These are phyloP conservation scores for Paramyrothecium roridum DNA, from an alignment of 2,329 filamentous ascomycete species.

Conservation along the genomic window DNA sequence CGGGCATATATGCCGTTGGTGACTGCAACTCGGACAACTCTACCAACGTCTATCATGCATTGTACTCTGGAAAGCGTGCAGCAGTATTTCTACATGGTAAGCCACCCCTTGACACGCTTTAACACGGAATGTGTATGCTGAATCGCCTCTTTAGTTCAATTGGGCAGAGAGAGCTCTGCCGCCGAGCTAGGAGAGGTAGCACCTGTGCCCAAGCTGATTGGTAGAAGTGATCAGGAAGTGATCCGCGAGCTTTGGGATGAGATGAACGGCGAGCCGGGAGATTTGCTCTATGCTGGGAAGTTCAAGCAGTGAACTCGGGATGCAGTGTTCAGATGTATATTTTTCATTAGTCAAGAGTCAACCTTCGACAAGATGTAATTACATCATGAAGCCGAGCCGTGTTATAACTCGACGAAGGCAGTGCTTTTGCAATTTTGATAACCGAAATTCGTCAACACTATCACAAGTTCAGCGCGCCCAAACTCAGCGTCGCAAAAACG, in stretches of 20 bases:
- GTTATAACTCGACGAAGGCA: too few relatives aligned
- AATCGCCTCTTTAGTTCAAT: slow-evolving; percentile 26
- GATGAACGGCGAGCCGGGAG: slow-evolving; percentile 38
- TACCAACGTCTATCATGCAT: slow-evolving; percentile 59
- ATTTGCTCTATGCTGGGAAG: slow-evolving; percentile 43
- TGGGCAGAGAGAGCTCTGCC: slow-evolving; percentile 36
- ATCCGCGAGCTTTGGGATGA: slow-evolving; percentile 40
- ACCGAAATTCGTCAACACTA: too few relatives aligned
- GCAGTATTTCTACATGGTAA: slow-evolving; percentile 56
- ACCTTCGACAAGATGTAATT: too few relatives aligned
- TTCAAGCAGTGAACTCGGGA: slow-evolving; percentile 24
- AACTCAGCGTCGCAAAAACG: too few relatives aligned
- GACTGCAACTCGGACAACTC: slow-evolving; percentile 58
- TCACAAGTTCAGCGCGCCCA: too few relatives aligned
- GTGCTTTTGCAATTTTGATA: not conserved
- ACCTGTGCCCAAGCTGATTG: slow-evolving; percentile 7
- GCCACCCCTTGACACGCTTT: slow-evolving; percentile 16
- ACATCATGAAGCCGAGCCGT: too few relatives aligned
- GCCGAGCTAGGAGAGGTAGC: slow-evolving; percentile 24
- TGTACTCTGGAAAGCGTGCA: slow-evolving; percentile 56
- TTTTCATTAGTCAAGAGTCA: not conserved
- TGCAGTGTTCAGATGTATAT: not conserved
- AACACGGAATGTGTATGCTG: not conserved
- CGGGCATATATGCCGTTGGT: slow-evolving; percentile 55
- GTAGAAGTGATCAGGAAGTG: slow-evolving; percentile 27